Percentiles rank a stretch among this genome's conserved stretches.
These are phyloP conservation scores for Wallemia ichthyophaga DNA, from an alignment of 1,284 basidiomycete genomes.

Conservation along the genomic window DNA sequence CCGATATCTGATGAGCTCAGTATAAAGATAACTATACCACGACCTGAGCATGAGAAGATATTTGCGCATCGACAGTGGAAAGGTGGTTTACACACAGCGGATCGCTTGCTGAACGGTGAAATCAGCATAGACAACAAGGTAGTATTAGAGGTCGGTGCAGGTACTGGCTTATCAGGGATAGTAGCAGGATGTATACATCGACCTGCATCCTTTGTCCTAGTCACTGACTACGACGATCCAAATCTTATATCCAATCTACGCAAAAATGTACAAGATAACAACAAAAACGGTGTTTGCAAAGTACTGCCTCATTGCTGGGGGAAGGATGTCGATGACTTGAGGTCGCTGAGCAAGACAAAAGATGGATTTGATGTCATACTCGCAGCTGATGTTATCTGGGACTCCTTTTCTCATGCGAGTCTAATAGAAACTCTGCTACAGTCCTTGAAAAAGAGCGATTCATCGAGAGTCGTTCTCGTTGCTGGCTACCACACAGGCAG, in stretches of 20 bases:
- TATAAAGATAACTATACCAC: no score
- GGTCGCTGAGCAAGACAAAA: slow-evolving; percentile 11
- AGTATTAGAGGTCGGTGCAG: neutral
- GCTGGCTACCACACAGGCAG: neutral
- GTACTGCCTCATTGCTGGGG: slow-evolving; percentile 9
- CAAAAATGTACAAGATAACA: neutral
- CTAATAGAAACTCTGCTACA: neutral
- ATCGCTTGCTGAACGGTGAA: neutral
- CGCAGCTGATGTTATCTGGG: neutral
- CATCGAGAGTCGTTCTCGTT: neutral
- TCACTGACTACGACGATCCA: neutral
- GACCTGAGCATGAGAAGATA: neutral
- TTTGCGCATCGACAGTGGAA: neutral
- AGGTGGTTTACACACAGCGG: neutral
- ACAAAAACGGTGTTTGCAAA: neutral
- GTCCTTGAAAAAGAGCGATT: neutral
- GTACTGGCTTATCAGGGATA: neutral
- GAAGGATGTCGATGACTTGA: slow-evolving; percentile 31
- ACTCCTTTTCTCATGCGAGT: neutral
- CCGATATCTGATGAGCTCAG: no score
- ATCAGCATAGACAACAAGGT: neutral
- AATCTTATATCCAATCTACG: neutral
- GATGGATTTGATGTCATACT: neutral
- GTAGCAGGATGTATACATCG: neutral
- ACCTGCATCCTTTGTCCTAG: neutral